Base-by-base conservation (phyloP, 192 early-diverging fungal species). In the Backusella liffmaniae region DNA sequence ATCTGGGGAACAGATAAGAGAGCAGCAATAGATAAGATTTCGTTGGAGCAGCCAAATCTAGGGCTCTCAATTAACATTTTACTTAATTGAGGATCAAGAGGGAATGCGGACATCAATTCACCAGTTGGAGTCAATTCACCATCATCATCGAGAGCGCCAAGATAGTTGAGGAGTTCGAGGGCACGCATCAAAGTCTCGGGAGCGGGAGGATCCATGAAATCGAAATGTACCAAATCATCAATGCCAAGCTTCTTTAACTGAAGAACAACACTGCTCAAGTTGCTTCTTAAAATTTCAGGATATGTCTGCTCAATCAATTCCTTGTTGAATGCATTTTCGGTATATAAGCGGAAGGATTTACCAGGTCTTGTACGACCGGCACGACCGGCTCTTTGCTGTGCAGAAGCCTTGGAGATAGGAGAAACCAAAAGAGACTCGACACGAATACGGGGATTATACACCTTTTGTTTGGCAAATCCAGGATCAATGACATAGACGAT, bases 141-240 rank as follows among this genome's bases (percentile, higher is more conserved):
- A 81, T 99, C 96, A 79, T 98, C 96, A 72, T 98, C 94, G 49
- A 99, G 82, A 10, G 95, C 97, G 9, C 90, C 97, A 26, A 99
- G 87, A 76, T 96, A 99, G 79, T 99, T 96, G 13, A 99, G 81
- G 34, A 98, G 83, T 83, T 99, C 98, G 32, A 99, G 84, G 6
- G 98, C 98, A 66, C 97, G 91, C 97, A 99, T 99, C 56, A 99
- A 81, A 1, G 97, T 99, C 82, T 99, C 97, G 5, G 97, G 97
- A 0, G 98, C 97, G 74, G 97, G 97, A 18, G 98, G 96, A 75
- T 99, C 98, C 96, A 99, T 98, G 66, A 99, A 98, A 84, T 99
- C 98, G 83, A 99, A 97, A 77, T 99, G 96, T 3, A 99, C 97
- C 44, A 99, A 84, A 82, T 99, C 96, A 78, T 99, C 93, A 81